Evolutionary conservation across 2,329 filamentous ascomycete species (phyloP).

Genomic region (Aspergillus pseudotamarii): DNA sequence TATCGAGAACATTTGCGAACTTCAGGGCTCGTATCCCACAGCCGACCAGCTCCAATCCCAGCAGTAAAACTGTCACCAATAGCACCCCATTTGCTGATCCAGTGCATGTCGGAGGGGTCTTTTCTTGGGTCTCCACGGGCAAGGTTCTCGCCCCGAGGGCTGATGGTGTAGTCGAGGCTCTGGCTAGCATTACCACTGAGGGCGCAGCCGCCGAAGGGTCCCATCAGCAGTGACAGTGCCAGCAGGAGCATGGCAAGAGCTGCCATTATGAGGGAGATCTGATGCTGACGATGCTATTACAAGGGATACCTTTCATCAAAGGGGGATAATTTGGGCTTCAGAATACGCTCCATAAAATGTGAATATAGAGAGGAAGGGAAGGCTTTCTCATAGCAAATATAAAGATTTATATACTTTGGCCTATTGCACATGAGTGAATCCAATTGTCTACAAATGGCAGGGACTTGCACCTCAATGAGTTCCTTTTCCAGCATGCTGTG

Average conservation of each 20-base stretch:
- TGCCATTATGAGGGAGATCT: neutral
- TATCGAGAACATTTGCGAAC: conserved; percentile 28
- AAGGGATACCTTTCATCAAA: neutral
- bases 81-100: conserved; percentile 38
- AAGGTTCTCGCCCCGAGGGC: neutral
- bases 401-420: neutral
- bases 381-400: too few species aligned
- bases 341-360: neutral
- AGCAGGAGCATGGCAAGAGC: neutral
- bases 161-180: neutral
- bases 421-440: neutral
- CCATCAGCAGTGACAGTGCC: neutral
- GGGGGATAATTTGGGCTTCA: neutral
- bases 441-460: neutral
- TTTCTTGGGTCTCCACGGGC: neutral
- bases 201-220: neutral
- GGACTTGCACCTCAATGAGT: neutral
- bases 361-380: neutral
- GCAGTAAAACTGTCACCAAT: conserved; percentile 45
- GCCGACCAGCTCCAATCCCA: conserved; percentile 36
- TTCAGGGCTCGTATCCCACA: conserved; percentile 25
- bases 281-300: neutral
- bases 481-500: neutral
- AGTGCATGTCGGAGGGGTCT: conserved; percentile 19
- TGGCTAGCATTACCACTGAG: neutral